Percentiles rank a stretch among this genome's conserved stretches.
These are phyloP conservation scores for Areca catechu DNA, from an alignment of 176 grass and related monocot species.

Conservation along the genomic window DNA sequence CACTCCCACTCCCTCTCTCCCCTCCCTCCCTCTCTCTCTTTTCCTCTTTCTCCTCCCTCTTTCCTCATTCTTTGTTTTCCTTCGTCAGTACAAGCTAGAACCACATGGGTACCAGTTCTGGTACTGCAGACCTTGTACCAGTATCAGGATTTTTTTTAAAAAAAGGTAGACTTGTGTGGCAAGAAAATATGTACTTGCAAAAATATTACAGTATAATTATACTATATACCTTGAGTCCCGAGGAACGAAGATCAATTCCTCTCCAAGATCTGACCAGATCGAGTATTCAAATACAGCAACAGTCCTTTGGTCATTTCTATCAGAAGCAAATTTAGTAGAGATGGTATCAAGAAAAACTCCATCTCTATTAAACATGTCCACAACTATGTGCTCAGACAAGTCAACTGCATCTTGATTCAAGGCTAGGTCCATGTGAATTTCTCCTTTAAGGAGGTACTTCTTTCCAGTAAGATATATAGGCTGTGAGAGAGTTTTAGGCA, in stretches of 20 bases:
- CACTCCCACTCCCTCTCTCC: too few species aligned
- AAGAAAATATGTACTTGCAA: too few species aligned
- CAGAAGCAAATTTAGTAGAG: constrained; percentile 37
- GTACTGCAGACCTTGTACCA: too few species aligned
- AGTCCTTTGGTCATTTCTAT: constrained; percentile 35
- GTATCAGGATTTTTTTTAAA: too few species aligned
- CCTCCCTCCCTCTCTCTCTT: too few species aligned
- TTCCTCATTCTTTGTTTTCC: too few species aligned
- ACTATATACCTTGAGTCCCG: constrained; percentile 58
- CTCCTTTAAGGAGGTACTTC: constrained; percentile 86
- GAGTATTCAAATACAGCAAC: constrained; percentile 67
- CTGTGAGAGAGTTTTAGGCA: constrained; percentile 35
- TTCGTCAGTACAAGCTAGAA: too few species aligned
- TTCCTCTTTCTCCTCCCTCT: too few species aligned
- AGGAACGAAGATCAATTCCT: constrained; percentile 66
- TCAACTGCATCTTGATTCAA: constrained; percentile 36
- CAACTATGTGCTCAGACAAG: constrained; percentile 56
- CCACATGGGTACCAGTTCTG: too few species aligned
- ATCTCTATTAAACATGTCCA: constrained; percentile 59
- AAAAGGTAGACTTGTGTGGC: too few species aligned
- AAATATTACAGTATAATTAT: too few species aligned
- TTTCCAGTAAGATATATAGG: constrained; percentile 65
- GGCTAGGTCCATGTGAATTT: constrained; percentile 55
- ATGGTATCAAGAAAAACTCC: constrained; percentile 40
- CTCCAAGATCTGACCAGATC: constrained; percentile 73